Base-by-base conservation (phyloP, 1,284 basidiomycete species). In the Dichomitus squalens region DNA sequence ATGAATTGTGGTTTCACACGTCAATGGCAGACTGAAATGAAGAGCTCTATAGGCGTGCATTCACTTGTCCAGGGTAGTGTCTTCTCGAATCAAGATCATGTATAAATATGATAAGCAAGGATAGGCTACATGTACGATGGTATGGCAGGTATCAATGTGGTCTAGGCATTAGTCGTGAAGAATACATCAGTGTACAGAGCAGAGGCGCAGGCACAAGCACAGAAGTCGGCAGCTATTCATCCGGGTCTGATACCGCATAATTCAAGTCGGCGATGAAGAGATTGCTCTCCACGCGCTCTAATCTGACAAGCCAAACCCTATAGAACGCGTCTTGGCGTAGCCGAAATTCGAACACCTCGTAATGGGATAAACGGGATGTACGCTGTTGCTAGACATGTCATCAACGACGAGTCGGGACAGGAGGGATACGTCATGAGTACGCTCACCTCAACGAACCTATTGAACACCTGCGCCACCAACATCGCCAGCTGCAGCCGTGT, bases 241-340 rank as follows among this genome's bases (percentile, higher is more conserved):
- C 29, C 44, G 44, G 44, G 44, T 47, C 29, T 7, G 18, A 4
- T n/a, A 47, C 27, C 18, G 44, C 44, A 33, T 63, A 63, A 48
- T 27, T 60, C n/a, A 63, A 23, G 23, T 58, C 53, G 7, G 54
- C 61, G 8, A 53, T 49, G 49, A 58, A 60, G n/a, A 60, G 49
- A 23, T 60, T 49, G 44, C 50, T 56, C 44, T 58, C 61, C 21
- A 57, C 54, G 27, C 58, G 58, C 43, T 63, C 61, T 1, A 63
- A 34, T 1, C 56, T 54, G 2, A 46, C 18, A 5, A 63, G 58
- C 61, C 61, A 63, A 16, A 59, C 55, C 14, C 53, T 44, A 29
- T 58, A 57, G 18, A 60, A 55, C 23, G 53, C 53, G 27, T 63
- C 61, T 0, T 43, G 58, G 14, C 55, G 51, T 34, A 63, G 39